Evolutionary conservation across 116 monocot species (phyloP).

Genomic region (Trichopus zeylanicus): DNA sequence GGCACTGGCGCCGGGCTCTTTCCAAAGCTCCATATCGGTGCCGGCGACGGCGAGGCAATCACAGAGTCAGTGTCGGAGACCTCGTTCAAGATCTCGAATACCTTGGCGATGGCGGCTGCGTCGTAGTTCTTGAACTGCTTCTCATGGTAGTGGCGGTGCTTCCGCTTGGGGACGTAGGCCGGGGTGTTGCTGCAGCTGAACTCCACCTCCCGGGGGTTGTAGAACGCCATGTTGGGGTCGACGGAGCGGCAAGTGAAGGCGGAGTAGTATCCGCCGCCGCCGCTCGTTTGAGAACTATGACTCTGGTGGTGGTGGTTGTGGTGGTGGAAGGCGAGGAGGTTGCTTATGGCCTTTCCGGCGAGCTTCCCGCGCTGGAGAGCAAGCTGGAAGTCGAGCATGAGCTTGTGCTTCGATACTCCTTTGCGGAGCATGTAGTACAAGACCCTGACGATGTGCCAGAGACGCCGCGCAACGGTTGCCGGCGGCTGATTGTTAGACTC

Average conservation of each 20-base stretch:
- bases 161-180: constrained; percentile 14
- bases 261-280: background rate
- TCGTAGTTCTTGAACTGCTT: constrained; percentile 7
- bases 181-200: constrained; percentile 87
- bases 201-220: constrained; percentile 43
- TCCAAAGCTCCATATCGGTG: constrained; percentile 25
- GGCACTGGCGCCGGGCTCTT: constrained; percentile 29
- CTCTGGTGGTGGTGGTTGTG: constrained; percentile 18
- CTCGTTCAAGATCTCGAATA: constrained; percentile 36
- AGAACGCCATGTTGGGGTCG: constrained; percentile 25
- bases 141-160: constrained; percentile 3
- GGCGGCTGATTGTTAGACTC: constrained; percentile 13
- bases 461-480: constrained; percentile 25
- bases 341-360: constrained; percentile 62
- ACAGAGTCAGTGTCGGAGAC: constrained; percentile 5
- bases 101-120: constrained; percentile 21
- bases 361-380: constrained; percentile 70
- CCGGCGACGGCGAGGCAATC: constrained; percentile 14
- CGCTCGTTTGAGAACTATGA: background rate
- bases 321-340: constrained; percentile 40
- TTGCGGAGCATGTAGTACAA: constrained; percentile 62
- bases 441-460: constrained; percentile 46
- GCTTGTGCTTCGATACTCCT: constrained; percentile 50
- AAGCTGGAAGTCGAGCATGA: constrained; percentile 56
- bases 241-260: constrained; percentile 27